Evolutionary conservation across 2,329 filamentous ascomycete genomes (phyloP), one percentile per base, ranked within the genome.

Genomic region (Monosporascus sp.): DNA sequence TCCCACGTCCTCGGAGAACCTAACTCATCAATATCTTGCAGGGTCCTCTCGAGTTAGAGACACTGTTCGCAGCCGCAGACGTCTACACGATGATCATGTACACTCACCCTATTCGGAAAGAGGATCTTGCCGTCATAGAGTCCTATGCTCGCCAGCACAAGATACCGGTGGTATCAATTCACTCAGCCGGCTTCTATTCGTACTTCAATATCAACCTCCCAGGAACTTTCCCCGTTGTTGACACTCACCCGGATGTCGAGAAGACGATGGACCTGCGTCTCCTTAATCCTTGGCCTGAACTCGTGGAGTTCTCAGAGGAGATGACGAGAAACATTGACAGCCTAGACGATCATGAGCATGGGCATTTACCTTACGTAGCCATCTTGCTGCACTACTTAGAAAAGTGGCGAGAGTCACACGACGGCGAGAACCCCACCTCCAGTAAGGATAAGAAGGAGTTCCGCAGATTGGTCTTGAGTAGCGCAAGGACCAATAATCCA

Each of bases 361-460:
- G 92, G 4, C 94, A 99, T 70, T 76, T 99, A 31, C 94, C 94
- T 3, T 95, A 95, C 63, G 79, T 97, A 34, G 81, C 89, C 44
- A 78, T 99, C 50, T 76, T 99, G 16, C 77, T 97, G 31, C 81
- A 96, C 67, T 94, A 89, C 68, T 79, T 99, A 1, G 82, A 88
- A 38, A 72, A 84, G 61, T 99, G 94, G 94, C 91, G 89, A 69
- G 73, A 76, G 43, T 68, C 72, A 4, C 88, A 96, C 61, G 76
- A 82, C 51, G 90, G 88, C 17, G 76, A 81, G 34, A 75, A 82
- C 38, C 94, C 94, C 5, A 76, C 76, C 11, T 86, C 78, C 3
- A 97, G 95, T 72, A 84, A 87, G 58, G 91, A 97, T 59, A 99
- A 99, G 76, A 86, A 79, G 7, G 85, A 85, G 16, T 97, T 99